These are phyloP conservation scores for Striga asiatica DNA, from an alignment of 257 asterid genomes.

Conservation along the genomic window DNA sequence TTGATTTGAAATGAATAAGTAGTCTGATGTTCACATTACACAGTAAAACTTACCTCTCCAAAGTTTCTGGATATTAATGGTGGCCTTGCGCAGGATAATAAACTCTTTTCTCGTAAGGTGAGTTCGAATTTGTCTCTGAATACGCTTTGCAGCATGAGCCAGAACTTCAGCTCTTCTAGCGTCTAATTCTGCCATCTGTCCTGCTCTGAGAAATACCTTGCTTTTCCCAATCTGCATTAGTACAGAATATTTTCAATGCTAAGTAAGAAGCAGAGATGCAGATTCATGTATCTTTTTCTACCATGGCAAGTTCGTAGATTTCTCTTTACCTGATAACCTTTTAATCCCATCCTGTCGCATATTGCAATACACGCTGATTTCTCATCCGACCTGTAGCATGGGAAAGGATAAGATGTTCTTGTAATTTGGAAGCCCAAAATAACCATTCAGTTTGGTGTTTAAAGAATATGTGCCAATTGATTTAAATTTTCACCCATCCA, in stretches of 20 bases:
- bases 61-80: constrained; percentile 51
- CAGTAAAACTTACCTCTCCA: constrained; percentile 99
- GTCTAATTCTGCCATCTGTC: constrained; percentile 96
- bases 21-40: too few relatives aligned
- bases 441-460: too few relatives aligned
- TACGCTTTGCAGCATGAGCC: constrained; percentile 62
- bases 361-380: constrained; percentile 67
- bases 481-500: constrained; percentile 51
- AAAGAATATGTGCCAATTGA: not conserved
- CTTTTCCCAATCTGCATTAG: constrained; percentile 75
- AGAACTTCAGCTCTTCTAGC: constrained; percentile 83
- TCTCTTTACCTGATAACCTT: constrained; percentile 67
- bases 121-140: constrained; percentile 86
- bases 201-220: constrained; percentile 94
- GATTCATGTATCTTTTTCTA: not conserved
- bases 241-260: constrained; percentile 1
- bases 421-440: not conserved
- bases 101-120: constrained; percentile 68
- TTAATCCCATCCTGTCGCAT: constrained; percentile 74
- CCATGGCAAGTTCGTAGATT: not conserved
- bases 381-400: constrained; percentile 58
- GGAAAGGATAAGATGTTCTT: not conserved
- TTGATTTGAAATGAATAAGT: too few relatives aligned
- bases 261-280: constrained; percentile 10
- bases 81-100: constrained; percentile 49